Conservation (phyloP, 306 rosid species). For the Pyrus bretschneideri region DNA sequence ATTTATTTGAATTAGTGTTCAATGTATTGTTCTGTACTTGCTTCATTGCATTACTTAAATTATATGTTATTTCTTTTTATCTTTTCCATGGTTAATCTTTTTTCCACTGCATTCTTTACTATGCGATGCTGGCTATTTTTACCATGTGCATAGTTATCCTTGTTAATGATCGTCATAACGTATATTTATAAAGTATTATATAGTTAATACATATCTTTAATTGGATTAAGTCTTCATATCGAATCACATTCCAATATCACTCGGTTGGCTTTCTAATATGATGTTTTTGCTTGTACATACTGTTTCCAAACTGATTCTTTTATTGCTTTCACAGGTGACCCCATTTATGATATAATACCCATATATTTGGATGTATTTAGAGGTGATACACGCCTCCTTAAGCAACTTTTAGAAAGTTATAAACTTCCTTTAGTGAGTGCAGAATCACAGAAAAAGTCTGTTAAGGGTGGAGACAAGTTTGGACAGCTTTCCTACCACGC, state of each 20-base stretch:
- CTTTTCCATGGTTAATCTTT: background rate
- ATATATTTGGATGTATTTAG: slow-evolving; percentile 79
- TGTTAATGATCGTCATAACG: background rate
- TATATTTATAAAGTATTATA: background rate
- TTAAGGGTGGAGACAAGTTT: slow-evolving; percentile 42
- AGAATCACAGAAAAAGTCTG: slow-evolving; percentile 27
- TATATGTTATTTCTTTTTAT: background rate
- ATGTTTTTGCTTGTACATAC: background rate
- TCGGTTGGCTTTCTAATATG: background rate
- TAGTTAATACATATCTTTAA: background rate
- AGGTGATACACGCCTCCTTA: slow-evolving; percentile 62
- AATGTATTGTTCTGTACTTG: background rate
- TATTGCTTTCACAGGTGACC: slow-evolving; percentile 63
- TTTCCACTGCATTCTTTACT: background rate
- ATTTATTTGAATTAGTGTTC: slow-evolving; percentile 15
- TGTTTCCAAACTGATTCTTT: background rate
- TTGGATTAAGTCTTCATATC: background rate
- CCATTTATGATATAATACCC: slow-evolving; percentile 77
- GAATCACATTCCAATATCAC: background rate
- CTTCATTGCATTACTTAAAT: background rate
- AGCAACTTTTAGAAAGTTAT: slow-evolving; percentile 65
- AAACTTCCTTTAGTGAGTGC: slow-evolving; percentile 61
- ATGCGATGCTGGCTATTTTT: background rate
- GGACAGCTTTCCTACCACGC: slow-evolving; percentile 71
- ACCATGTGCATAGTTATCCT: background rate